phyloP scores from a whole-genome alignment of 352 stramenopile genomes.

The Aphanomyces invadans region DNA sequence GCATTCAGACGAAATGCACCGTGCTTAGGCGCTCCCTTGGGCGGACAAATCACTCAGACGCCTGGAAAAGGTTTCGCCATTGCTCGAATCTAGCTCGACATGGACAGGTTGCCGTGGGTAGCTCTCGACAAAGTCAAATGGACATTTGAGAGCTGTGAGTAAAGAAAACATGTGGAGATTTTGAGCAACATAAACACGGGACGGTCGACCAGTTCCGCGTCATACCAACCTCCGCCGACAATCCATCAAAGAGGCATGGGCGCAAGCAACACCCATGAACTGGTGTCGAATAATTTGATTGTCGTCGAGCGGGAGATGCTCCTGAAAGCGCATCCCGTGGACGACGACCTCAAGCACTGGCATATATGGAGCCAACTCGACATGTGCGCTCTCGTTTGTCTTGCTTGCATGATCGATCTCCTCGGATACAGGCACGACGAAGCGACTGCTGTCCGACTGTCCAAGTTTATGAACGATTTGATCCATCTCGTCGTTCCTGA shows the following conservation, averaged over 20 bases:
- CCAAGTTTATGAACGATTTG: constrained; percentile 17
- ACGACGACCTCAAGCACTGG: constrained; percentile 20
- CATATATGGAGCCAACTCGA: constrained; percentile 25
- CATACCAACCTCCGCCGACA: too few species aligned
- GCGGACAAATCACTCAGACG: too few species aligned
- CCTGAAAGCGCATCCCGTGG: background rate
- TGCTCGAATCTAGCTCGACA: too few species aligned
- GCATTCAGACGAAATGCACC: too few species aligned
- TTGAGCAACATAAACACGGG: background rate
- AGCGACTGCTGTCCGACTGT: background rate
- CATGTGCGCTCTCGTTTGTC: background rate
- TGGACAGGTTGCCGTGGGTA: too few species aligned
- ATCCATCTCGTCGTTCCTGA: constrained; percentile 1
- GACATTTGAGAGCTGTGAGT: too few species aligned
- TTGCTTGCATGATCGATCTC: background rate
- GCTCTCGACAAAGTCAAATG: too few species aligned
- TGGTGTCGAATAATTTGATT: background rate
- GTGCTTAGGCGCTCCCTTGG: too few species aligned
- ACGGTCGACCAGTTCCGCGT: too few species aligned
- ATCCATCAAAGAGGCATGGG: constrained; percentile 6
- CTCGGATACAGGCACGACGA: constrained; percentile 18
- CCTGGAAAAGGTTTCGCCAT: too few species aligned
- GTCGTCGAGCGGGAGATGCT: constrained; percentile 8
- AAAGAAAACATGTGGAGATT: too few species aligned
- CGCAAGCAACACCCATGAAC: background rate